phyloP scores from a whole-genome alignment of 495 filamentous ascomycete species.

The Xylaria castorea region DNA sequence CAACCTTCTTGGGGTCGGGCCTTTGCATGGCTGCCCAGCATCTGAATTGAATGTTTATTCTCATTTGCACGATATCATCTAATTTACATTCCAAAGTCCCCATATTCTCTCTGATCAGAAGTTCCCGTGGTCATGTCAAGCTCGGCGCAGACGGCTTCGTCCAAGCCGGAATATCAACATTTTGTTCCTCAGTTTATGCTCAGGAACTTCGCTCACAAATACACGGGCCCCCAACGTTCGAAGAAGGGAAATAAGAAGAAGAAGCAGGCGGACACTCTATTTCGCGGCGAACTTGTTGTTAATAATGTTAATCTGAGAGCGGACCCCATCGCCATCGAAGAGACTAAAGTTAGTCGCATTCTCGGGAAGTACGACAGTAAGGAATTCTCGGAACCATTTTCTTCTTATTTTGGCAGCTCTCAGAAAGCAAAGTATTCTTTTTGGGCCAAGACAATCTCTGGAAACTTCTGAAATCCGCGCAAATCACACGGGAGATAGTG shows the following conservation, averaged over 20 bases:
- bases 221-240: constrained; percentile 21
- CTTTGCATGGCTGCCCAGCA: not conserved
- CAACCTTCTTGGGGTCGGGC: not conserved
- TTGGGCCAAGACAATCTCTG: no score
- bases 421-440: no score
- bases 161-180: constrained; percentile 50
- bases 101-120: not conserved
- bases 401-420: no score
- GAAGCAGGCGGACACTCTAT: constrained; percentile 34
- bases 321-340: constrained; percentile 35
- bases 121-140: not conserved
- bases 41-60: not conserved
- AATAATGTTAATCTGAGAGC: constrained; percentile 33
- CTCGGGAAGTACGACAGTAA: constrained; percentile 47
- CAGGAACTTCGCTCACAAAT: constrained; percentile 48
- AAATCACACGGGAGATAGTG: no score
- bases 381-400: no score
- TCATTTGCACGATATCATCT: not conserved
- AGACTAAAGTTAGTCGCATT: constrained; percentile 45
- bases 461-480: no score
- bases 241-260: constrained; percentile 26
- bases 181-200: constrained; percentile 58
- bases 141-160: not conserved
- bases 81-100: not conserved
- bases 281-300: constrained; percentile 35